phyloP scores from a whole-genome alignment of 768 basidiomycete species.

The Phaeotremella skinneri region DNA sequence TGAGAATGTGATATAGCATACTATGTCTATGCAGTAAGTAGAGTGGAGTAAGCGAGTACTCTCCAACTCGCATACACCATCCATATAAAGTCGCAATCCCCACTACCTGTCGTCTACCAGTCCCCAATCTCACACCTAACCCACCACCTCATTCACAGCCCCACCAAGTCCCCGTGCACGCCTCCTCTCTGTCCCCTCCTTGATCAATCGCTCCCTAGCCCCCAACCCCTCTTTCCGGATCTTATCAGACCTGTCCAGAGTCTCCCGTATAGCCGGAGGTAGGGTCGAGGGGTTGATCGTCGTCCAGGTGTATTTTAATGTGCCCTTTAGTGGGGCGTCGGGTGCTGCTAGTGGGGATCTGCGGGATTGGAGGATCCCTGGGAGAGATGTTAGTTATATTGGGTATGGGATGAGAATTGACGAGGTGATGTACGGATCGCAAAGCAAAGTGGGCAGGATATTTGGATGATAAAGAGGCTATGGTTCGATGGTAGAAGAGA shows the following conservation, averaged over 20 bases:
- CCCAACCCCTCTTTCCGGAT: not conserved
- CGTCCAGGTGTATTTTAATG: slow-evolving; percentile 6
- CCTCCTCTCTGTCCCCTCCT: not conserved
- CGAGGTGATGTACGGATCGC: too few species aligned
- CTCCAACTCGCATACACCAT: too few species aligned
- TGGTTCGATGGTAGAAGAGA: too few species aligned
- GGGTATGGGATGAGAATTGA: too few species aligned
- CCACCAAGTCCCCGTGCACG: not conserved
- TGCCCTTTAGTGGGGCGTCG: not conserved
- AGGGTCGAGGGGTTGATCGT: slow-evolving; percentile 8
- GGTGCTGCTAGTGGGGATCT: not conserved
- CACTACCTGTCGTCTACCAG: too few species aligned
- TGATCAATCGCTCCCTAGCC: not conserved
- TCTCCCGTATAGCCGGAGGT: not conserved
- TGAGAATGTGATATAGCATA: too few species aligned
- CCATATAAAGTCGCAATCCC: too few species aligned
- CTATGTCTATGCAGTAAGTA: too few species aligned
- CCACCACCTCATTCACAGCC: not conserved
- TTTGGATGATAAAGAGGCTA: too few species aligned
- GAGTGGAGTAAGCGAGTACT: too few species aligned
- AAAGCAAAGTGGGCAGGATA: too few species aligned
- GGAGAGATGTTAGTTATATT: too few species aligned
- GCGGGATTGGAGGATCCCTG: not conserved
- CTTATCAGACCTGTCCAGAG: slow-evolving; percentile 3
- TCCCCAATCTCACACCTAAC: not conserved